Conservation (phyloP, 345 rosid genomes). For the Durio zibethinus region DNA sequence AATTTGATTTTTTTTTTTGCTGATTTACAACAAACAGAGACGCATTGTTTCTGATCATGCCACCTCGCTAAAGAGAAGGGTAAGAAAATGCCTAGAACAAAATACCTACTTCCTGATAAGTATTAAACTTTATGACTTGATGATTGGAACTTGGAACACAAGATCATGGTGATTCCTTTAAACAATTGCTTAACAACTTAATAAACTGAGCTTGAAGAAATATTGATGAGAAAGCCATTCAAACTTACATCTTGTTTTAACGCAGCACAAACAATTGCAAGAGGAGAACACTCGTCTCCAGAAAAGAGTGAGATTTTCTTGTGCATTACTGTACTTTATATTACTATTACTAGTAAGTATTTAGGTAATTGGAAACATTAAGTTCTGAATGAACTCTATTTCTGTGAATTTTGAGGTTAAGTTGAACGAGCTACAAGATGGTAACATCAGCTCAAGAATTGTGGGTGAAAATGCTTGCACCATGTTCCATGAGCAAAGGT, state of each 20-base stretch:
- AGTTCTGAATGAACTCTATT: background rate
- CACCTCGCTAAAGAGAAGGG: constrained; percentile 27
- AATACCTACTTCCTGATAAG: background rate
- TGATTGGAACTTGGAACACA: background rate
- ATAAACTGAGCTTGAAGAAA: background rate
- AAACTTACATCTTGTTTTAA: background rate
- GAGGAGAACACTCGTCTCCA: constrained; percentile 49
- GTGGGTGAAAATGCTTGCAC: constrained; percentile 8
- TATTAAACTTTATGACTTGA: background rate
- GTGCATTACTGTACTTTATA: background rate
- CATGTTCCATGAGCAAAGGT: constrained; percentile 31
- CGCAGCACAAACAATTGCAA: constrained; percentile 43
- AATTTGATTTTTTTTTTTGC: background rate
- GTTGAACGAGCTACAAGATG: constrained; percentile 27
- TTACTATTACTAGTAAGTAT: background rate
- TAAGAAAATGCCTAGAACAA: too few species aligned
- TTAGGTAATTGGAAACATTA: background rate
- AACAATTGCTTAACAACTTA: background rate
- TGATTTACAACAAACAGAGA: constrained; percentile 24
- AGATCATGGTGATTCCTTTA: background rate
- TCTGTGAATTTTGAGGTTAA: constrained; percentile 14
- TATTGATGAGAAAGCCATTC: background rate
- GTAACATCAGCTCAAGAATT: constrained; percentile 21
- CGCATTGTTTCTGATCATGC: constrained; percentile 38
- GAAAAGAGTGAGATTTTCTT: constrained; percentile 39